Conservation (phyloP, 2,329 filamentous ascomycete species). For the Salinomyces thailandicus region DNA sequence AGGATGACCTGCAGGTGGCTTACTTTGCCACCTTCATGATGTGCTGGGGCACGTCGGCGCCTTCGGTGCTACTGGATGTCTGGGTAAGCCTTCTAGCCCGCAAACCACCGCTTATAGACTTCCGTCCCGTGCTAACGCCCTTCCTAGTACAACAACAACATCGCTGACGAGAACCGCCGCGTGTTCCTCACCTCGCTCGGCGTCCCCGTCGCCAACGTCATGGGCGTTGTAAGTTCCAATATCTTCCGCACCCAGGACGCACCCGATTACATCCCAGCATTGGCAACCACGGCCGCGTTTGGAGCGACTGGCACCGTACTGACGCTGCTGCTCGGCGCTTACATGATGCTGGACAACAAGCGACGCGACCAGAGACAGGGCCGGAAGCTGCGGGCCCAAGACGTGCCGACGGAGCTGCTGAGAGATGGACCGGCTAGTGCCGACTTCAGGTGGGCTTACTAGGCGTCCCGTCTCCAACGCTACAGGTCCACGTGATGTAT, state of each 20-base stretch:
- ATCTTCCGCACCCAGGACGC: constrained; percentile 55
- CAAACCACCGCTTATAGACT: neutral
- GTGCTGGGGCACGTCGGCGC: constrained; percentile 63
- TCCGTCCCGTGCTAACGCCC: neutral
- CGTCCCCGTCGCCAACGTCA: constrained; percentile 65
- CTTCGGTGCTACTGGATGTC: constrained; percentile 56
- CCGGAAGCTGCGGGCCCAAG: constrained; percentile 39
- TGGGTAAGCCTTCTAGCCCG: constrained; percentile 29
- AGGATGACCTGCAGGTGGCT: constrained; percentile 51
- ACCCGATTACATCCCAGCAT: constrained; percentile 56
- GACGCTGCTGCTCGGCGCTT: constrained; percentile 47
- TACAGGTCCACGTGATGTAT: no score
- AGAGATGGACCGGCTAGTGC: constrained; percentile 33
- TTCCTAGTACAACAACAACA: constrained; percentile 64
- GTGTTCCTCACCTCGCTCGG: constrained; percentile 60
- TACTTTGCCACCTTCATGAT: constrained; percentile 76
- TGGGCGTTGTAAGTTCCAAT: constrained; percentile 61
- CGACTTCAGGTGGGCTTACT: constrained; percentile 37
- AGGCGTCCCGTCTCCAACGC: no score
- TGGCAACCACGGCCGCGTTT: constrained; percentile 55
- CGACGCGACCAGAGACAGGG: constrained; percentile 49
- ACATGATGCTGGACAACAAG: constrained; percentile 56
- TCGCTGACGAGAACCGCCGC: constrained; percentile 64
- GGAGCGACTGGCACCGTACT: constrained; percentile 49
- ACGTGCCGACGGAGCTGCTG: constrained; percentile 37